Percentiles rank a stretch among this genome's conserved stretches.
phyloP scores from a whole-genome alignment of 2,329 filamentous ascomycete species.

The Cladosporium sp. region DNA sequence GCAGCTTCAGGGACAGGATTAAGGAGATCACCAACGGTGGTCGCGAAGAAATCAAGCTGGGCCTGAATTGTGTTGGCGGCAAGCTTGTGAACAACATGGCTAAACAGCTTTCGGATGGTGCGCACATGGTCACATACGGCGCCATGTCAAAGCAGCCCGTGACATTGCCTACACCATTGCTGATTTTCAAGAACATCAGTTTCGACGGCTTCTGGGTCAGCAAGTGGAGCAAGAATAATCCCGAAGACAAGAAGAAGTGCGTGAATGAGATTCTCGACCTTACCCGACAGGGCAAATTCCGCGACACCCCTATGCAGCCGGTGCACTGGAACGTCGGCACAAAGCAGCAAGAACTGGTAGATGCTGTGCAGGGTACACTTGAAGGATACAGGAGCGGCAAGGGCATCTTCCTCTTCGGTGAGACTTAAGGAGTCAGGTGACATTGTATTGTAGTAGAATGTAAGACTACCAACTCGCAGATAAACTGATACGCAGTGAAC shows the following conservation, averaged over 20 bases:
- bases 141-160: slow-evolving; percentile 91
- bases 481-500: background rate
- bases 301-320: slow-evolving; percentile 76
- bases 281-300: slow-evolving; percentile 71
- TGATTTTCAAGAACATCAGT: slow-evolving; percentile 89
- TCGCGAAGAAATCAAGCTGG: slow-evolving; percentile 68
- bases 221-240: slow-evolving; percentile 75
- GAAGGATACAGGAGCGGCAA: slow-evolving; percentile 83
- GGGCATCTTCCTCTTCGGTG: slow-evolving; percentile 78
- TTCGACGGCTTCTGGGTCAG: slow-evolving; percentile 96
- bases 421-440: slow-evolving; percentile 33
- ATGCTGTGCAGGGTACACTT: slow-evolving; percentile 77
- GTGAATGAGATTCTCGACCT: slow-evolving; percentile 80
- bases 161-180: slow-evolving; percentile 70
- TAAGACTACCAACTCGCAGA: background rate
- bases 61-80: slow-evolving; percentile 90
- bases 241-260: slow-evolving; percentile 69
- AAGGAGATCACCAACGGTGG: slow-evolving; percentile 66
- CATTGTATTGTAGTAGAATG: background rate
- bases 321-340: slow-evolving; percentile 82
- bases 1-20: slow-evolving; percentile 60
- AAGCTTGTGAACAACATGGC: slow-evolving; percentile 76
- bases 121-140: slow-evolving; percentile 85
- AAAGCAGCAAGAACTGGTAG: slow-evolving; percentile 61
- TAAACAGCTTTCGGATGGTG: slow-evolving; percentile 62